These are phyloP conservation scores for Cutaneotrichosporon cavernicola DNA, from an alignment of 1,284 basidiomycete genomes.

Conservation along the genomic window DNA sequence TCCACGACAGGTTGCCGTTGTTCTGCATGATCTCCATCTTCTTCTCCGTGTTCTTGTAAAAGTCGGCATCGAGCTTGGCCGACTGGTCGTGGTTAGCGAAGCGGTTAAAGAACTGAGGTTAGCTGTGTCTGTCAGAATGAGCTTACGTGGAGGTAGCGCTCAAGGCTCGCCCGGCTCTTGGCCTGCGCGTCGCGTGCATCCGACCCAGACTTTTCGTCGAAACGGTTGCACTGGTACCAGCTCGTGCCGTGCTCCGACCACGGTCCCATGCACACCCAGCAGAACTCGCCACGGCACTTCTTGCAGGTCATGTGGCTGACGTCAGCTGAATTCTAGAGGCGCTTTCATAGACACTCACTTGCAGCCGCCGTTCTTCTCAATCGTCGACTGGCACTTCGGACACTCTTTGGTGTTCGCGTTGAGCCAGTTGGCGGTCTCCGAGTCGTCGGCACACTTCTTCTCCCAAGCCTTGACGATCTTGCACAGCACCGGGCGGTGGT, in stretches of 20 bases:
- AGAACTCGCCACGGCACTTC: conserved; percentile 88
- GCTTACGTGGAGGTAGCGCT: conserved; percentile 92
- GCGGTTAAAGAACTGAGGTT: conserved; percentile 79
- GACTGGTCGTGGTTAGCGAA: conserved; percentile 99
- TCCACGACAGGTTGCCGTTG: conserved; percentile 88
- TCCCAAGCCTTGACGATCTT: conserved; percentile 87
- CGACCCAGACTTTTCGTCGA: conserved; percentile 85
- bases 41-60: conserved; percentile 94
- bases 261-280: conserved; percentile 70
- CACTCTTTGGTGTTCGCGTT: conserved; percentile 99
- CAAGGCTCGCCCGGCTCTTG: conserved; percentile 79
- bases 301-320: conserved; percentile 97
- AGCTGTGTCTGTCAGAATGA: background rate
- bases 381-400: conserved; percentile 88
- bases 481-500: conserved; percentile 90
- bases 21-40: conserved; percentile 99
- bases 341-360: conserved; percentile 63
- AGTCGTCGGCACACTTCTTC: conserved; percentile 95
- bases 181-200: conserved; percentile 89
- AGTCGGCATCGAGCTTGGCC: conserved; percentile 86
- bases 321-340: conserved; percentile 7
- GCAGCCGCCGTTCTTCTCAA: conserved; percentile 99
- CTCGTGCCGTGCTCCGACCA: conserved; percentile 97
- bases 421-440: conserved; percentile 99
- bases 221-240: conserved; percentile 98